A percentile compares a stretch with the other conserved stretches of the same genome.
These are phyloP conservation scores for Alternaria infectoria DNA, from an alignment of 2,329 filamentous ascomycete species.

Conservation along the genomic window DNA sequence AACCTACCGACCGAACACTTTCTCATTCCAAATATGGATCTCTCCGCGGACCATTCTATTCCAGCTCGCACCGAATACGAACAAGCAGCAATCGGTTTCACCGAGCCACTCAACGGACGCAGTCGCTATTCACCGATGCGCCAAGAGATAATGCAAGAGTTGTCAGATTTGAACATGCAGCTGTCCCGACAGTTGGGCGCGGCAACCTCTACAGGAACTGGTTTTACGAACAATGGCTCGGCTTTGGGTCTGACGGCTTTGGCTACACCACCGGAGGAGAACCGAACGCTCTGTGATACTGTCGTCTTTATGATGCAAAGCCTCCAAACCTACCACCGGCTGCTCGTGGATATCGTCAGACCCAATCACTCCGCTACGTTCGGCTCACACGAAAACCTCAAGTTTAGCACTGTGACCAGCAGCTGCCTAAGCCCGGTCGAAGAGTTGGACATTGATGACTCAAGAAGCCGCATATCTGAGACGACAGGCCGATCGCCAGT, in stretches of 20 bases:
- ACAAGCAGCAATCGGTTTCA: neutral
- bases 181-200: neutral
- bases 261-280: neutral
- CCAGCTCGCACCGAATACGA: neutral
- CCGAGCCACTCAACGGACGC: neutral
- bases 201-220: neutral
- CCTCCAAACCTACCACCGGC: neutral
- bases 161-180: neutral
- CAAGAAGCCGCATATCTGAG: neutral
- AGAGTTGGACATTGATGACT: neutral
- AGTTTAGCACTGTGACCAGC: neutral
- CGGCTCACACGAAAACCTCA: neutral
- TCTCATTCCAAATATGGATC: neutral
- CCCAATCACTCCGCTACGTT: neutral
- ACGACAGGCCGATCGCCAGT: neutral
- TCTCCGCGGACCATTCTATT: neutral
- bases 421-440: neutral
- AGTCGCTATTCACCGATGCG: neutral
- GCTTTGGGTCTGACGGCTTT: neutral
- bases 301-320: neutral
- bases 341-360: neutral
- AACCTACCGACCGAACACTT: neutral
- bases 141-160: neutral
- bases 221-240: neutral
- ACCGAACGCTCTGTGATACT: neutral